Evolutionary conservation across 1,284 basidiomycete species (phyloP).

Genomic region (Sporisorium scitamineum): DNA sequence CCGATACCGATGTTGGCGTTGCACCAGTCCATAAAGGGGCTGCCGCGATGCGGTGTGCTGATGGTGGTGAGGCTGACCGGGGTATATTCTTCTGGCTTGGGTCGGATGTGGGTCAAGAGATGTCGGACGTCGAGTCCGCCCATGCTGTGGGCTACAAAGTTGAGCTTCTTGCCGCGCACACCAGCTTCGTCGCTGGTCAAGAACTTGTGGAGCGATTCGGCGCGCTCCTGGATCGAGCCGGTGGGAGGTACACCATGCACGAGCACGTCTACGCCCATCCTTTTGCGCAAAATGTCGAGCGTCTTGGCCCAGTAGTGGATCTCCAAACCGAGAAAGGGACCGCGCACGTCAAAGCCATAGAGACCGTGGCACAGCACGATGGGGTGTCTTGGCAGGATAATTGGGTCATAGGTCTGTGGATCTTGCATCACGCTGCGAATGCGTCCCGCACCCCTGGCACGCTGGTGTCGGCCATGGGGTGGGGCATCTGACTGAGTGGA

Average conservation of each 20-base stretch:
- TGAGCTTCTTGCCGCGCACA: slow-evolving; percentile 78
- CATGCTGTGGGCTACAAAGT: slow-evolving; percentile 97
- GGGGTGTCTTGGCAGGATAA: slow-evolving; percentile 84
- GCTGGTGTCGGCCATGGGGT: slow-evolving; percentile 7
- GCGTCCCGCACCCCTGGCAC: slow-evolving; percentile 23
- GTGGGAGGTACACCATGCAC: slow-evolving; percentile 96
- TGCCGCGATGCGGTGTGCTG: slow-evolving; percentile 93
- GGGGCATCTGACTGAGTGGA: slow-evolving; percentile 9
- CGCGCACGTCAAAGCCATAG: slow-evolving; percentile 91
- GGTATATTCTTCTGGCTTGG: slow-evolving; percentile 77
- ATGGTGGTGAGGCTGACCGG: slow-evolving; percentile 90
- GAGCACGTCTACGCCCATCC: slow-evolving; percentile 89
- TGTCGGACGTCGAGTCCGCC: slow-evolving; percentile 75
- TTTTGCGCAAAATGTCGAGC: slow-evolving; percentile 82
- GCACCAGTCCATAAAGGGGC: slow-evolving; percentile 99
- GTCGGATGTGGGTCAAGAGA: slow-evolving; percentile 86
- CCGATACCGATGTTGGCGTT: slow-evolving; percentile 68
- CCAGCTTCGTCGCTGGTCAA: slow-evolving; percentile 75
- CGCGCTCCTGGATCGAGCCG: slow-evolving; percentile 87
- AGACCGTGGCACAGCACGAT: slow-evolving; percentile 90
- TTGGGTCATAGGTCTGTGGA: slow-evolving; percentile 70
- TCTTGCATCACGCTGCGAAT: slow-evolving; percentile 58
- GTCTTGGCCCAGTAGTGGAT: slow-evolving; percentile 97
- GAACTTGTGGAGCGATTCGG: slow-evolving; percentile 81
- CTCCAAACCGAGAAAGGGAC: slow-evolving; percentile 77